Percentiles rank a stretch among this genome's conserved stretches.
Evolutionary conservation across 352 stramenopile species (phyloP).

Genomic region (Phytophthora syringae): DNA sequence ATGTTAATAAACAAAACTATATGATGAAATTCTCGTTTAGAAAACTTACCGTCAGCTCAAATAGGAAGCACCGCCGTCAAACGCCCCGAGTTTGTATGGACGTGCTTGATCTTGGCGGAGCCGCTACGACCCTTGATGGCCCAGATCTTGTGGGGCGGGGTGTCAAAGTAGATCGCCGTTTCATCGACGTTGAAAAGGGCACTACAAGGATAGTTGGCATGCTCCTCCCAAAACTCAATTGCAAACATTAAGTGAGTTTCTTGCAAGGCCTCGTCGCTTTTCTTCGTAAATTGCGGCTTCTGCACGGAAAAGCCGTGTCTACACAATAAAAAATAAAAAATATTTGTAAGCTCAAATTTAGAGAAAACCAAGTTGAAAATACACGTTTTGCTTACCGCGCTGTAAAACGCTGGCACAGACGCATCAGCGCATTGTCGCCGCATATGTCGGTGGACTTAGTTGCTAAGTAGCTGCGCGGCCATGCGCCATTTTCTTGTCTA

Average conservation of each 20-base stretch:
- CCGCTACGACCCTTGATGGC: not conserved
- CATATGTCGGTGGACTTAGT: not conserved
- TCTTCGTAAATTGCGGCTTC: constrained; percentile 4
- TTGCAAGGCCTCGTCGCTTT: constrained; percentile 3
- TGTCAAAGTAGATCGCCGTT: not conserved
- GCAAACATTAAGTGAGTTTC: constrained; percentile 3
- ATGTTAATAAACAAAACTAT: not conserved
- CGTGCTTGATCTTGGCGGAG: constrained; percentile 3
- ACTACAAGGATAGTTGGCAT: not conserved
- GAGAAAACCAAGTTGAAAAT: not conserved
- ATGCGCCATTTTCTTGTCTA: not conserved
- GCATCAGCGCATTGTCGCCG: not conserved
- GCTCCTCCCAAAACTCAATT: not conserved
- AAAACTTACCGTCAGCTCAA: constrained; percentile 2
- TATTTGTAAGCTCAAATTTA: not conserved
- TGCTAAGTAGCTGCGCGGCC: not conserved
- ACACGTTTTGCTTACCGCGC: not conserved
- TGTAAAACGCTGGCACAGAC: constrained; percentile 11
- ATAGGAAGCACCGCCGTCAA: not conserved
- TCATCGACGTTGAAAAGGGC: not conserved
- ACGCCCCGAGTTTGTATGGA: not conserved
- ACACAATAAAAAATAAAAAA: constrained; percentile 1
- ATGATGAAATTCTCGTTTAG: not conserved
- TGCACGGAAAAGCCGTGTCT: constrained; percentile 4
- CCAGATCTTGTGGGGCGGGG: constrained; percentile 6